These are phyloP conservation scores for Fusarium cyanostomum DNA, from an alignment of 2,329 filamentous ascomycete genomes.

Conservation along the genomic window DNA sequence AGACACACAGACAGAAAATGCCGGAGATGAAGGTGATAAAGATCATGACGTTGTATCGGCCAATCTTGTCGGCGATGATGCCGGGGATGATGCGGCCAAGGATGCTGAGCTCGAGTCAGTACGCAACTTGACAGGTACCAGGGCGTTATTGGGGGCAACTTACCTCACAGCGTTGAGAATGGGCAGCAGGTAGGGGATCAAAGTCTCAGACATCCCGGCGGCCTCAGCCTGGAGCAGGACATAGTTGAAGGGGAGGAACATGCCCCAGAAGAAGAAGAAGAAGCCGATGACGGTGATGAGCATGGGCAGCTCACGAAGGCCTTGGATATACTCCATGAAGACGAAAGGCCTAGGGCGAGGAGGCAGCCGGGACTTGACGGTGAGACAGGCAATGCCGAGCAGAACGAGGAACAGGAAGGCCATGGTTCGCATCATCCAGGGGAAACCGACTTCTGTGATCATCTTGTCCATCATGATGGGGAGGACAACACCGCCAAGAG, in stretches of 20 bases:
- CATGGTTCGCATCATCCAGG: conserved; percentile 59
- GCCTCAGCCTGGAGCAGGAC: conserved; percentile 58
- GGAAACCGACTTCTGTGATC: conserved; percentile 56
- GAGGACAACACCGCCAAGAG: conserved; percentile 65
- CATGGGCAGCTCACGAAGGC: conserved; percentile 58
- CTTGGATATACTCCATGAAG: conserved; percentile 56
- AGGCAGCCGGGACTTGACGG: conserved; percentile 52
- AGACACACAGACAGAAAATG: conserved; percentile 57
- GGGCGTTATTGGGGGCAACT: conserved; percentile 16
- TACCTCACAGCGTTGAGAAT: conserved; percentile 67
- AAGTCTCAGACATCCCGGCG: conserved; percentile 52
- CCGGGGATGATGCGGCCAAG: conserved; percentile 63
- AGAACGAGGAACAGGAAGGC: conserved; percentile 56
- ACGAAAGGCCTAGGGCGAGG: conserved; percentile 57
- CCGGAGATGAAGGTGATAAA: conserved; percentile 61
- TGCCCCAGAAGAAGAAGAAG: conserved; percentile 66
- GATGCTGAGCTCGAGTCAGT: conserved; percentile 49
- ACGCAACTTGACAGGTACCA: background rate
- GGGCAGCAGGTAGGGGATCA: conserved; percentile 59
- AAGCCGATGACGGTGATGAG: conserved; percentile 54
- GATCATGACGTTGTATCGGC: conserved; percentile 60
- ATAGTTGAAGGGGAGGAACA: conserved; percentile 65
- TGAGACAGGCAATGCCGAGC: conserved; percentile 48
- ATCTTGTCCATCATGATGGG: conserved; percentile 69
- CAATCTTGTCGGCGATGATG: conserved; percentile 56